A percentile compares a stretch with the other conserved stretches of the same genome.
Conservation (phyloP, 306 rosid genomes). For the Hippophae rhamnoides region DNA sequence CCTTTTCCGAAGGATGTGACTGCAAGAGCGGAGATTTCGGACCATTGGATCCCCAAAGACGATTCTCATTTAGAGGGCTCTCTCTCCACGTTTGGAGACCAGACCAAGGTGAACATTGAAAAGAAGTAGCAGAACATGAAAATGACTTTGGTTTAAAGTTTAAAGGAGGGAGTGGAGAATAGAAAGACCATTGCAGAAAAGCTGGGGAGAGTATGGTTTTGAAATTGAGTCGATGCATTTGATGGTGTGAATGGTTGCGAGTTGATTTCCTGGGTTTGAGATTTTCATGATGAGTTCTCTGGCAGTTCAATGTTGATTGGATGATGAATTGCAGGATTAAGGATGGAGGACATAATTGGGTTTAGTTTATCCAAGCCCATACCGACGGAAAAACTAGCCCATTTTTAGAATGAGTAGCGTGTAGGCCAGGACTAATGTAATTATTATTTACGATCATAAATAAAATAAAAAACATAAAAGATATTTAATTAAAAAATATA, state of each 20-base stretch:
- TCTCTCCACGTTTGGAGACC: conserved; percentile 73
- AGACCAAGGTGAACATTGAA: conserved; percentile 40
- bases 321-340: no score
- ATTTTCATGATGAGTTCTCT: not conserved
- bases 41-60: conserved; percentile 63
- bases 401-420: no score
- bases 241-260: not conserved
- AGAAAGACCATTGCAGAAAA: conserved; percentile 1
- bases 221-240: conserved; percentile 31
- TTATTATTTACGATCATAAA: no score
- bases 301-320: no score
- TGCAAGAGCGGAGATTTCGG: conserved; percentile 32
- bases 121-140: conserved; percentile 16
- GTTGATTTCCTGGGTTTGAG: no score
- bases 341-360: no score
- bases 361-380: no score
- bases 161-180: conserved; percentile 3
- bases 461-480: no score
- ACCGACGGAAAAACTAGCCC: no score
- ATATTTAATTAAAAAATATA: no score
- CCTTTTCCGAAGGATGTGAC: conserved; percentile 1
- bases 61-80: conserved; percentile 48
- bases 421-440: no score
- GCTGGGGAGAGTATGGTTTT: conserved; percentile 12
- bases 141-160: conserved; percentile 19